Conservation (phyloP, 2,329 filamentous ascomycete species). For the Verticillium albo-atrum region DNA sequence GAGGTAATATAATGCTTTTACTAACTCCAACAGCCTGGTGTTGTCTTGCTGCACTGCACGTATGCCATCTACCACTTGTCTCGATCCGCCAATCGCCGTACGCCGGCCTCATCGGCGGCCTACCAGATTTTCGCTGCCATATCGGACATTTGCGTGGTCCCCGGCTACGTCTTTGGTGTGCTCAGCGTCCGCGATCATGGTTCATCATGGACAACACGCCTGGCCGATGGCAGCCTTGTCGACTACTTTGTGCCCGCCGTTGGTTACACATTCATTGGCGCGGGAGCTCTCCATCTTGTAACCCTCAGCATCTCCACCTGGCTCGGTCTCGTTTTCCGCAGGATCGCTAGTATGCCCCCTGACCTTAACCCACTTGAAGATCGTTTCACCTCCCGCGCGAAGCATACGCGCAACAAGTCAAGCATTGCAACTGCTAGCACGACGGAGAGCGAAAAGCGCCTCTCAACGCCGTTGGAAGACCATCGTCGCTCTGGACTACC, state of each 20-base stretch:
- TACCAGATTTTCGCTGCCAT: slow-evolving; percentile 83
- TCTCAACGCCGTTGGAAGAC: slow-evolving; percentile 40
- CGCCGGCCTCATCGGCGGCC: slow-evolving; percentile 76
- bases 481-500: slow-evolving; percentile 37
- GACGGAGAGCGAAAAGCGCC: slow-evolving; percentile 52
- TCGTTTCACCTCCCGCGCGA: slow-evolving; percentile 68
- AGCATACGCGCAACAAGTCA: slow-evolving; percentile 72
- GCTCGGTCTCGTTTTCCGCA: slow-evolving; percentile 73
- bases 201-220: slow-evolving; percentile 61
- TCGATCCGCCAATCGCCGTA: slow-evolving; percentile 63
- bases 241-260: slow-evolving; percentile 60
- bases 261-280: slow-evolving; percentile 62
- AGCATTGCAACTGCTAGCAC: slow-evolving; percentile 45
- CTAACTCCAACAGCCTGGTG: slow-evolving; percentile 55
- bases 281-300: slow-evolving; percentile 64
- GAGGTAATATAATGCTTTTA: too few species aligned
- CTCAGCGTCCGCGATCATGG: slow-evolving; percentile 40
- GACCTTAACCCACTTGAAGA: slow-evolving; percentile 94
- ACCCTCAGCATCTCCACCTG: slow-evolving; percentile 70
- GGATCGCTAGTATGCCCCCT: slow-evolving; percentile 77
- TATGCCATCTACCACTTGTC: slow-evolving; percentile 82
- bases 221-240: slow-evolving; percentile 51
- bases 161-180: slow-evolving; percentile 53
- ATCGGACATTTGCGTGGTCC: slow-evolving; percentile 57
- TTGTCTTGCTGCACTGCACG: slow-evolving; percentile 64